Percentiles rank a stretch among this genome's conserved stretches.
These are phyloP conservation scores for Onygenales sp. DNA, from an alignment of 2,329 filamentous ascomycete species.

Conservation along the genomic window DNA sequence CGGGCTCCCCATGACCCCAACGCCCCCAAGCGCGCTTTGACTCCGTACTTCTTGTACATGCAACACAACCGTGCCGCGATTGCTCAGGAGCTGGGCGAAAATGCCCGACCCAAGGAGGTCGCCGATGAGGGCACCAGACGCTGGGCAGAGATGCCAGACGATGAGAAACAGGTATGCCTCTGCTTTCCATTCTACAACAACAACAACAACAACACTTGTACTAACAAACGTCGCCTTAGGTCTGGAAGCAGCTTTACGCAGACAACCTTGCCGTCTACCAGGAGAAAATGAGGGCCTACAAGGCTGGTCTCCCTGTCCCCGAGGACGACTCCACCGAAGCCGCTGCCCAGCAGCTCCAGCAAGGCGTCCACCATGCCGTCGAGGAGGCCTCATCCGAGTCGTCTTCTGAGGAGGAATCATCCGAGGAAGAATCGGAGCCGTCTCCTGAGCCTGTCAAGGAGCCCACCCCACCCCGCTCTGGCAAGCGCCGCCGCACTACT, in stretches of 20 bases:
- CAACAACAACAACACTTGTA: not conserved
- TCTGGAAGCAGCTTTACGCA: constrained; percentile 50
- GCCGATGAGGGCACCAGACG: constrained; percentile 77
- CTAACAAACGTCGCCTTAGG: constrained; percentile 20
- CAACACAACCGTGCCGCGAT: constrained; percentile 78
- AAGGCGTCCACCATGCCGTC: constrained; percentile 28
- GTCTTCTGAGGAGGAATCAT: constrained; percentile 14
- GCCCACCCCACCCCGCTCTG: constrained; percentile 31
- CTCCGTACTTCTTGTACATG: constrained; percentile 92
- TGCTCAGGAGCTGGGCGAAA: constrained; percentile 63
- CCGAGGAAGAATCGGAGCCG: constrained; percentile 16
- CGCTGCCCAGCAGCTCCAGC: constrained; percentile 32
- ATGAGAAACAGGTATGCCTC: constrained; percentile 54
- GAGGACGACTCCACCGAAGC: constrained; percentile 32
- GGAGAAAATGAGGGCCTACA: constrained; percentile 47
- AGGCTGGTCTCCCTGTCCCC: constrained; percentile 38
- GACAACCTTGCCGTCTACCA: constrained; percentile 49
- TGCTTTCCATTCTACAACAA: constrained; percentile 3
- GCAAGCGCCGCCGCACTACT: constrained; percentile 35
- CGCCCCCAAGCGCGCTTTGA: constrained; percentile 86
- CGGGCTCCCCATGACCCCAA: constrained; percentile 82
- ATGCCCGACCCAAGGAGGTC: constrained; percentile 74
- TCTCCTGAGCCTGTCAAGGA: constrained; percentile 31
- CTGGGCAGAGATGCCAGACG: constrained; percentile 68
- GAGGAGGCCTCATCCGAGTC: constrained; percentile 22